Conservation (phyloP, 306 rosid species). For the Mimosa bimucronata region DNA sequence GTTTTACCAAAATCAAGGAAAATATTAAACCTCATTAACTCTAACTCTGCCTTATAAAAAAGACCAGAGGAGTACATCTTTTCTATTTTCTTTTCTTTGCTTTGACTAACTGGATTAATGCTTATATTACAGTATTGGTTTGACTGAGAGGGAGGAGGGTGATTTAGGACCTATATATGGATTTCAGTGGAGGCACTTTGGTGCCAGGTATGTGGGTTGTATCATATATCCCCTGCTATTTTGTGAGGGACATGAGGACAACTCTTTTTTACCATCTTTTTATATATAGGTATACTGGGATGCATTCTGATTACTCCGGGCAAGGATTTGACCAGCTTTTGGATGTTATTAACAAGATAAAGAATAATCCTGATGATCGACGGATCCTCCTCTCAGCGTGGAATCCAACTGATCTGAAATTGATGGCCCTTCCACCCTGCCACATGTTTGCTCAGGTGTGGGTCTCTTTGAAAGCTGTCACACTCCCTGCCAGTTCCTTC, state of each 20-base stretch:
- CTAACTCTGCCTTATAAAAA: too few species aligned
- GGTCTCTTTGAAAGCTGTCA: constrained; percentile 8
- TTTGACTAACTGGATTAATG: neutral
- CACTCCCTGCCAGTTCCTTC: neutral
- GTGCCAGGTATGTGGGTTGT: constrained; percentile 76
- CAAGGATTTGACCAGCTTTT: constrained; percentile 93
- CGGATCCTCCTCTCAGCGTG: constrained; percentile 91
- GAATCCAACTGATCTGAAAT: constrained; percentile 92
- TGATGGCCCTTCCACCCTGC: constrained; percentile 98
- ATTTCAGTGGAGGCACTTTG: constrained; percentile 98
- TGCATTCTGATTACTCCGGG: constrained; percentile 88
- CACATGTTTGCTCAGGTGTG: constrained; percentile 94
- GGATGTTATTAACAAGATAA: constrained; percentile 87
- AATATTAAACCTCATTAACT: too few species aligned
- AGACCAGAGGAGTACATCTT: neutral
- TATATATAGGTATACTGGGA: constrained; percentile 74
- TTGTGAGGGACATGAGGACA: neutral
- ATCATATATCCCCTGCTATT: neutral
- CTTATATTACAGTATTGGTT: constrained; percentile 67
- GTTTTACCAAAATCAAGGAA: too few species aligned
- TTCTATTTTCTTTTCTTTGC: neutral
- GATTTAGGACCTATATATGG: constrained; percentile 98
- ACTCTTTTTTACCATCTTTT: neutral
- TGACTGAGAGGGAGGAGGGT: constrained; percentile 85
- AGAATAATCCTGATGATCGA: constrained; percentile 83